Evolutionary conservation across 1,284 basidiomycete species (phyloP).

Genomic region (Malassezia caprae): DNA sequence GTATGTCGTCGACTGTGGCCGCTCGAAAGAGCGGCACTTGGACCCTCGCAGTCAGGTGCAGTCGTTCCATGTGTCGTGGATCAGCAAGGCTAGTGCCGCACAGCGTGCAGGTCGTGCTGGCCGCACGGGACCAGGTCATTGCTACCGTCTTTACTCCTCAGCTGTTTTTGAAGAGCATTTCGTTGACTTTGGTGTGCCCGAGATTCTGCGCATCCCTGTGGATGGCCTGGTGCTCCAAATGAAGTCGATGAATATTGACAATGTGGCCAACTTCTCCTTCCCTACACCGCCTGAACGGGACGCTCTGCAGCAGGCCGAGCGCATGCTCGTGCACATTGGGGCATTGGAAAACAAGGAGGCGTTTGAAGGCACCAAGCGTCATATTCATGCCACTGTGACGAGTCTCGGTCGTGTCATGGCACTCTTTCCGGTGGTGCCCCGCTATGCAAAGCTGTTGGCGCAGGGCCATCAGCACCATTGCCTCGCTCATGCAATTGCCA

Average conservation of each 20-base stretch:
- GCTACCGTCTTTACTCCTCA: conserved; percentile 64
- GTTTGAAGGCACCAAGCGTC: conserved; percentile 29
- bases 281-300: conserved; percentile 85
- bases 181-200: conserved; percentile 72
- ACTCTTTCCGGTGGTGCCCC: conserved; percentile 79
- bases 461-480: conserved; percentile 84
- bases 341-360: conserved; percentile 57
- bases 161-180: conserved; percentile 86
- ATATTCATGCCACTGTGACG: conserved; percentile 56
- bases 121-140: conserved; percentile 67
- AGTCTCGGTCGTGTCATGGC: conserved; percentile 82
- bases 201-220: conserved; percentile 90
- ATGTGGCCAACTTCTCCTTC: conserved; percentile 94
- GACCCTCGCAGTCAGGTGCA: conserved; percentile 60
- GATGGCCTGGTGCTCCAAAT: conserved; percentile 95
- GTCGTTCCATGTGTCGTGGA: conserved; percentile 63
- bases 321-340: conserved; percentile 67
- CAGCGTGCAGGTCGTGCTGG: conserved; percentile 67
- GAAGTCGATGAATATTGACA: conserved; percentile 98
- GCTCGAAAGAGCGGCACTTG: conserved; percentile 69
- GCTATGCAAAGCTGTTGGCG: conserved; percentile 89
- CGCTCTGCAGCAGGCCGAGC: conserved; percentile 71
- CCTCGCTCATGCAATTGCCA: conserved; percentile 77
- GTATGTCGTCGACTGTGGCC: conserved; percentile 67
- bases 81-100: conserved; percentile 64